Evolutionary conservation across 2,329 filamentous ascomycete genomes (phyloP), one percentile per base, ranked within the genome.

Genomic region (Aspergillus sp.): DNA sequence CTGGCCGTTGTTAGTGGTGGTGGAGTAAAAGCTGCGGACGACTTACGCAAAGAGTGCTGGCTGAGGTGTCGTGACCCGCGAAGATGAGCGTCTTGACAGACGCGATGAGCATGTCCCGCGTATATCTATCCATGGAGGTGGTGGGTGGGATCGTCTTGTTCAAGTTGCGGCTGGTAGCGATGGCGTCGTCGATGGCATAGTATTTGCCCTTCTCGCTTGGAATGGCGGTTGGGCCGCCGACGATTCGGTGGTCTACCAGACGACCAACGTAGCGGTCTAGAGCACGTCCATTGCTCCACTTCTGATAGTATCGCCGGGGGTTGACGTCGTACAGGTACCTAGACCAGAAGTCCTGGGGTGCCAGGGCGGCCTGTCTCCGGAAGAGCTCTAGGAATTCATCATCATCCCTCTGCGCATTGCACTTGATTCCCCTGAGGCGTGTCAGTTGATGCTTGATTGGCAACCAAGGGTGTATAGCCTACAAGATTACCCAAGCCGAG

Each of bases 321-420:
- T 26, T 49, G 49, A 55, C 17, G 20, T 52, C 52, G 45, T 55
- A 52, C 22, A 55, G 49, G 30, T 52, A 52, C 20, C 49, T 45
- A 20, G 52, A 52, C 49, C 52, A 52, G 32, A 52, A 52, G 40
- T 52, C 49, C 19, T 48, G 45, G 22, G 49, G 52, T 30, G 52
- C 49, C 54, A 54, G 17, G 45, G 48, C 67, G 2, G 68, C 65
- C n/a, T 57, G 50, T 2, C 55, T 26, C 38, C 60, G 58, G 1
- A 74, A 58, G 4, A 63, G 54, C 4, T 67, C 56, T 35, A 60
- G 58, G 43, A 77, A 76, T 2, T 69, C 66, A 8, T 65, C 61
- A 0, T 68, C 65, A 42, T 76, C 74, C 26, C 54, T 33, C 40
- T 54, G 54, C 13, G 54, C 54, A 26, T 56, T 56, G 42, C 54